Evolutionary conservation across 768 basidiomycete genomes (phyloP).

Genomic region (Suillus clintonianus): DNA sequence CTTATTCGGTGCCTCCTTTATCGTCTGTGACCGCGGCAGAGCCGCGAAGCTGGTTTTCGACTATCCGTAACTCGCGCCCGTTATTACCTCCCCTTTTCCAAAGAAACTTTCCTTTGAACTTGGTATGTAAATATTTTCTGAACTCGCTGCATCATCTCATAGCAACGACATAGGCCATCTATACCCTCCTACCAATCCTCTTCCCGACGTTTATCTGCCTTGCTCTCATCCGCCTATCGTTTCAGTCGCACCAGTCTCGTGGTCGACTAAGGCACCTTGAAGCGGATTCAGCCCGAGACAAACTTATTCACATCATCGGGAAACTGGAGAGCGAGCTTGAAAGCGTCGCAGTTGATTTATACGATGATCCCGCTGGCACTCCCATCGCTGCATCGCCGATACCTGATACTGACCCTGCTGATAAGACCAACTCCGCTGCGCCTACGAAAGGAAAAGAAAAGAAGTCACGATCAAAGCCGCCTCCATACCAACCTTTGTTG

Average conservation of each 20-base stretch:
- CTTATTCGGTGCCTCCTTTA: conserved; percentile 45
- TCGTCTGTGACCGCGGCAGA: conserved; percentile 46
- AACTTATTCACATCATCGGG: conserved; percentile 57
- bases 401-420: background rate
- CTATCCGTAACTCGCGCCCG: conserved; percentile 39
- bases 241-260: conserved; percentile 60
- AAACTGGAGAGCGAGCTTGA: conserved; percentile 64
- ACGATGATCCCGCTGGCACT: conserved; percentile 43
- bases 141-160: background rate
- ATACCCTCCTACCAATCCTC: conserved; percentile 61
- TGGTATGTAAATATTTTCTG: conserved; percentile 46
- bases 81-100: conserved; percentile 62
- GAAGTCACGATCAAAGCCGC: conserved; percentile 8
- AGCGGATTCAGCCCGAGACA: conserved; percentile 47
- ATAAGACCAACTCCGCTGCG: background rate
- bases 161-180: conserved; percentile 45
- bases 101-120: conserved; percentile 65
- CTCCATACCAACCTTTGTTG: conserved; percentile 46
- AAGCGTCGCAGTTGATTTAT: conserved; percentile 58
- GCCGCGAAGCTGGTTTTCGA: conserved; percentile 48
- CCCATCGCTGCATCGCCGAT: conserved; percentile 19
- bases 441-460: conserved; percentile 3
- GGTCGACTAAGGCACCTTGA: conserved; percentile 68
- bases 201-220: conserved; percentile 60
- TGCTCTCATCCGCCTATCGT: conserved; percentile 54